Evolutionary conservation across 306 rosid species (phyloP).

Genomic region (Pachyrhizus erosus): DNA sequence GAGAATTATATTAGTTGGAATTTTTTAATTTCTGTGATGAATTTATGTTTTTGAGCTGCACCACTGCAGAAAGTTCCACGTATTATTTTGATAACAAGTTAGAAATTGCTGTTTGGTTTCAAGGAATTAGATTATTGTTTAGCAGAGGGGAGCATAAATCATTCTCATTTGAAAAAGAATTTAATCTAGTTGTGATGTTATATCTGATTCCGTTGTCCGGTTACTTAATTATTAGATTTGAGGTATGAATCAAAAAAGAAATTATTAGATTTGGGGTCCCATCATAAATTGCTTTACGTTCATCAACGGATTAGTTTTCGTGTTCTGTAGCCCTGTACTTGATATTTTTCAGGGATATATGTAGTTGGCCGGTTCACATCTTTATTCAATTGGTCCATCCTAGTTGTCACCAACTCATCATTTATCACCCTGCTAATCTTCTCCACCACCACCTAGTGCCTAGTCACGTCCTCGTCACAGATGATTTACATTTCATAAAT

Average conservation of each 20-base stretch:
- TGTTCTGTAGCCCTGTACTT: not conserved
- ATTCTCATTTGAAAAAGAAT: not conserved
- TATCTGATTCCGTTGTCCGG: not conserved
- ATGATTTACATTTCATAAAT: not conserved
- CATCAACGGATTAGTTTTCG: not conserved
- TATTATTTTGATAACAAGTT: not conserved
- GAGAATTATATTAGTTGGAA: not conserved
- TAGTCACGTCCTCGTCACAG: not conserved
- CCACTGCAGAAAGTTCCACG: not conserved
- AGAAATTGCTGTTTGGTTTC: not conserved
- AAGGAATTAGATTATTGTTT: not conserved
- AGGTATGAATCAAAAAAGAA: not conserved
- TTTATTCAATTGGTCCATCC: conserved; percentile 1
- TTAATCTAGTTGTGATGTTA: not conserved
- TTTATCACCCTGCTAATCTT: not conserved
- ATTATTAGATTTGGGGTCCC: not conserved
- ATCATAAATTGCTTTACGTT: conserved; percentile 10
- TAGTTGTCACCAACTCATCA: conserved; percentile 1
- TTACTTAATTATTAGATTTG: not conserved
- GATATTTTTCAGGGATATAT: conserved; percentile 19
- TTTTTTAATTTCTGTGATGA: not conserved
- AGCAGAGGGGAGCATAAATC: not conserved
- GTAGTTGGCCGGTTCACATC: conserved; percentile 25
- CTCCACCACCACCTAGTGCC: not conserved
- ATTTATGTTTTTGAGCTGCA: conserved; percentile 21